Base-by-base conservation (phyloP, 2,329 filamentous ascomycete species). In the Aureobasidium vineae region DNA sequence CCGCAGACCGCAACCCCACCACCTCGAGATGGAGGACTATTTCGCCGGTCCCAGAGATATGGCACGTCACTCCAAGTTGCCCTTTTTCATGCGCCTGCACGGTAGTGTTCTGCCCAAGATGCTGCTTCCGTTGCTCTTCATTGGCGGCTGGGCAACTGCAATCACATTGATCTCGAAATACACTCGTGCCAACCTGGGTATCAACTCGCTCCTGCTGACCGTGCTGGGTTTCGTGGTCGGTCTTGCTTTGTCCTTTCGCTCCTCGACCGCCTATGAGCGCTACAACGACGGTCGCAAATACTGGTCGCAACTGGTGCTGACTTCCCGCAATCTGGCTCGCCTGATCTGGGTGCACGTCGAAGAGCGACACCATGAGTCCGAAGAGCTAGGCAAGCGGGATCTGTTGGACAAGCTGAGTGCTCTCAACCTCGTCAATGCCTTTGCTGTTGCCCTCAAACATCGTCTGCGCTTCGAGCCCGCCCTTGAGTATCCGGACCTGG, bases 381-480 rank as follows among this genome's bases (percentile, higher is more conserved):
- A 70, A 49, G 73, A 73, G 28, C 65, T 80, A 11, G 82, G 83
- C 23, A 91, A 91, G 72, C 82, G 89, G 50, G 87, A 89, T 70
- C 73, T 92, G 1, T 81, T 95, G 15, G 84, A 81, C 65, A 94
- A 94, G 77, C 74, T 91, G 78, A 87, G 87, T 19, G 87, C 87
- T 7, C 85, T 95, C 76, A 94, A 95, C 75, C 82, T 95, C 7
- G 83, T 95, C 69, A 84, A 91, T 33, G 89, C 90, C 2, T 95
- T 90, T 72, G 84, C 90, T n/a, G 82, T 90, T 21, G 79, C 91
- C 1, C 81, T 96, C 67, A 94, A 94, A 79, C 91, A 95, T 78
- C 88, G 87, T 72, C 84, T 96, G 38, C 90, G 91, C 38, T 94
- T 94, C 75, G 91, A 96, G 75, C 91, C 91, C 1, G 91, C 90